Evolutionary conservation across 192 early-diverging fungal species (phyloP), one percentile per base, ranked within the genome.

Genomic region (Podila epigama): DNA sequence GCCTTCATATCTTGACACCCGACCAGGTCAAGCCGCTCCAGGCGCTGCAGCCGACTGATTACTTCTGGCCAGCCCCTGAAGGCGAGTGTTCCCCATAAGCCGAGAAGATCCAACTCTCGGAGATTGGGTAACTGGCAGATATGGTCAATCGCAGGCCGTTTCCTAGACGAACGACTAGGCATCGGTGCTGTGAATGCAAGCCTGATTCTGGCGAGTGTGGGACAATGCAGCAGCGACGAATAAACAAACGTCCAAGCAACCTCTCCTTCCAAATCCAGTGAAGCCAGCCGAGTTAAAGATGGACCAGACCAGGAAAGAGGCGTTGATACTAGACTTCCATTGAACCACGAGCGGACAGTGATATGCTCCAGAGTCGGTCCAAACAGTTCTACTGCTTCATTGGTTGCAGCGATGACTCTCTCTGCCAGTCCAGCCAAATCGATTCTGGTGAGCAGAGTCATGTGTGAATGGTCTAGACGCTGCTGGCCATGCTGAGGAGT

Each of bases 201-300:
- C 16, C 73, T 65, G 25, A 77, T 44, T 4, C 61, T 60, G n/a
- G 29, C 42, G 1, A 77, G 61, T 2, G 65, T 66, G 16, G 73
- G 66, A 48, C 73, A 68, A 7, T 44, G 39, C 2, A 59, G 18
- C 32, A 77, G 34, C 0, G 66, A 68, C 4, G 27, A 25, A 59
- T 63, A 77, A 16, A 68, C 61, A 68, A 77, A 77, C 20, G 66
- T 77, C 73, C 73, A 77, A n/a, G 65, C 60, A 0, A 77, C 66
- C 54, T 77, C 73, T 1, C 73, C 73, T 18, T 77, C 73, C 39
- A 77, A 32, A 27, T 77, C 60, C 15, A 77, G 50, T 2, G 66
- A 59, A 2, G 54, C 48, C 44, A 77, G 39, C 8, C 56, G 61
- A 5, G 3, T 1, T n/a, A 77, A 51, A 35, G 37, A 57, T 16